Evolutionary conservation across 2,329 filamentous ascomycete genomes (phyloP).

Genomic region (Cladosporium colombiae): DNA sequence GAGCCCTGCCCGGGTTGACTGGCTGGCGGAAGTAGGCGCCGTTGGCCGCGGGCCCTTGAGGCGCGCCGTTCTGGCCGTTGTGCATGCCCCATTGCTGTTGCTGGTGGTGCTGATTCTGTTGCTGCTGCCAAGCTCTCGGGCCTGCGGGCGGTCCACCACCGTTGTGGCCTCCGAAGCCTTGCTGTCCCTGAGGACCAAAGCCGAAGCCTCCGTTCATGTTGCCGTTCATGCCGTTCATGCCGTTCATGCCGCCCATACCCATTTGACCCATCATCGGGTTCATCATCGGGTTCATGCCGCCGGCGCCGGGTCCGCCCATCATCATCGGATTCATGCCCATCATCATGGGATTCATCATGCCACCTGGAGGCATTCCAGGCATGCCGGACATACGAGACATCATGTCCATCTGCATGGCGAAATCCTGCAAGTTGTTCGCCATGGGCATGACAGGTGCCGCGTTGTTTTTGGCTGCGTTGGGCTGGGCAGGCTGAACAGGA

Average conservation of each 20-base stretch:
- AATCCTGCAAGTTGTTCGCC: slow-evolving; percentile 40
- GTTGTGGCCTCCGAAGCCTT: slow-evolving; percentile 9
- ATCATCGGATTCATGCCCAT: slow-evolving; percentile 40
- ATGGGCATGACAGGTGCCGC: slow-evolving; percentile 23
- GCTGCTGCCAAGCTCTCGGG: slow-evolving; percentile 19
- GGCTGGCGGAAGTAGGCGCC: slow-evolving; percentile 95
- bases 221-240: slow-evolving; percentile 26
- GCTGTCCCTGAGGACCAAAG: slow-evolving; percentile 2
- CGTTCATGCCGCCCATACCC: slow-evolving; percentile 31
- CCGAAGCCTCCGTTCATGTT: slow-evolving; percentile 25
- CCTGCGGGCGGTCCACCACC: slow-evolving; percentile 17
- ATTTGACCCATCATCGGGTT: slow-evolving; percentile 34
- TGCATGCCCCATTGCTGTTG: slow-evolving; percentile 25
- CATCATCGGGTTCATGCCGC: slow-evolving; percentile 37
- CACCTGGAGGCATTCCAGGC: slow-evolving; percentile 33
- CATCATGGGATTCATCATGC: slow-evolving; percentile 43
- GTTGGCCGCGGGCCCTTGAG: slow-evolving; percentile 46
- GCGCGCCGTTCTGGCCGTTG: slow-evolving; percentile 12
- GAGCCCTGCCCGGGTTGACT: slow-evolving; percentile 85
- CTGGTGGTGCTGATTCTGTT: slow-evolving; percentile 7
- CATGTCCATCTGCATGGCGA: slow-evolving; percentile 49
- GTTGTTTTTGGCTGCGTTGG: slow-evolving; percentile 57
- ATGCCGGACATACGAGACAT: slow-evolving; percentile 38
- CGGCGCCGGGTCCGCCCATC: slow-evolving; percentile 35
- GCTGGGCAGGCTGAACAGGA: slow-evolving; percentile 39